Base-by-base conservation (phyloP, 2,329 filamentous ascomycete species). In the Phyllosticta ampelicida region DNA sequence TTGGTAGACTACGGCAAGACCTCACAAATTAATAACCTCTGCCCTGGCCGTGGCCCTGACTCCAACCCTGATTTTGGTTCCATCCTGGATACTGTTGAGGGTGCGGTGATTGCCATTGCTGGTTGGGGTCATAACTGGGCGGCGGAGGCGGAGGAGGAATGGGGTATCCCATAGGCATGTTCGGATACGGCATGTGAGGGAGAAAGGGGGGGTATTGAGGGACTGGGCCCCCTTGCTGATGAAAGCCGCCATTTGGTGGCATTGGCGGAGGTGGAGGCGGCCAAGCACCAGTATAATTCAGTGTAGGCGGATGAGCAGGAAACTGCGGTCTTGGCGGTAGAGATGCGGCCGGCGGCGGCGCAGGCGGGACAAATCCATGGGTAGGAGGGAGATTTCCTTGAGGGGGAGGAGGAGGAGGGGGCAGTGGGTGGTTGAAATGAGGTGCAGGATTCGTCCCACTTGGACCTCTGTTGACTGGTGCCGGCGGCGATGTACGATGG, bases 221-320 rank as follows among this genome's bases (percentile, higher is more conserved):
- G 6, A 51, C 19, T 11, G 49, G 18, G 21, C 36, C 36, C 21
- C 49, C 49, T 51, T 51, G 49, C 18, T 57, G 51, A 44, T 51
- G 23, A 20, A 30, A 58, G 20, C 48, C 48, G 16, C 52, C 26
- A 19, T 50, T 58, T 3, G 56, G 26, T 16, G 21, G 36, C 52
- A 58, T 51, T 13, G 56, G 56, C 13, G 56, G 56, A 8, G 55
- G 59, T 20, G 59, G 55, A 26, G 59, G 59, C 13, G 59, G 59
- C 59, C 59, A 60, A 23, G 53, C 49, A 3, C 59, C 59, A 48
- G 52, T 58, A 20, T 58, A 60, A 29, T 58, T 60, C 20, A 49
- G 54, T 2, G 59, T 55, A 8, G 55, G 59, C n/a, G 59, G 54
- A 28, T 54, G 52, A 20, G 51, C 56, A 16, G 56, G 18, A 10